Base-by-base conservation (phyloP, 1,284 basidiomycete species). In the Abortiporus biennis region DNA sequence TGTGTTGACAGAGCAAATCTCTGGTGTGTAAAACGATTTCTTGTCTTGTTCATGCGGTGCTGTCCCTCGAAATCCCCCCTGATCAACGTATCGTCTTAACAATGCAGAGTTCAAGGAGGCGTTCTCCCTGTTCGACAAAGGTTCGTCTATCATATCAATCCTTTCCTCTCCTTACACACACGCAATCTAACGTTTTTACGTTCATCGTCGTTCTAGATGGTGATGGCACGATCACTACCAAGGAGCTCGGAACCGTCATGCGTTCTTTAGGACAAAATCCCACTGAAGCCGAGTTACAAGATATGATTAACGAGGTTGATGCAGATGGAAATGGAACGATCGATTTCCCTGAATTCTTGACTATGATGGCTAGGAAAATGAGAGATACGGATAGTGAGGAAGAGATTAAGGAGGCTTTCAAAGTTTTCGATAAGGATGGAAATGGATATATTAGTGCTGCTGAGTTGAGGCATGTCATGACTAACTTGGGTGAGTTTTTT, bases 291-390 rank as follows among this genome's bases (percentile, higher is more conserved):
- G 93, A 98, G 69, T 76, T 97, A 38, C 85, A 92, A 64, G 92
- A 95, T 71, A 96, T 96, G 91, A 93, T 94, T 75, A 92, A 90
- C 70, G 89, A 93, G 67, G 89, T 92, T 47, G 85, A 88, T 57
- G 77, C 72, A 15, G 81, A 85, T 59, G 74, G 79, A 33, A 83
- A 85, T 57, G 93, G 92, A 49, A 91, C 90, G 50, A 96, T 97
- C 66, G 94, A 97, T 67, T 97, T 97, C 67, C 85, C 88, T 49
- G 92, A 94, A 61, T 92, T 94, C 72, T 70, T 95, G 54, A 90
- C 87, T 48, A 92, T 97, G 83, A 96, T 97, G 93, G 89, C 90
- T 39, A 82, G 92, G 61, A 92, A 92, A 72, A 93, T 95, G 86
- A 83, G 86, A 64, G 89, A 95, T 63, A 91, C 90, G 16, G 93